phyloP scores from a whole-genome alignment of 1,139 yeast species.

The Yamadazyma kanchanaburiensis region DNA sequence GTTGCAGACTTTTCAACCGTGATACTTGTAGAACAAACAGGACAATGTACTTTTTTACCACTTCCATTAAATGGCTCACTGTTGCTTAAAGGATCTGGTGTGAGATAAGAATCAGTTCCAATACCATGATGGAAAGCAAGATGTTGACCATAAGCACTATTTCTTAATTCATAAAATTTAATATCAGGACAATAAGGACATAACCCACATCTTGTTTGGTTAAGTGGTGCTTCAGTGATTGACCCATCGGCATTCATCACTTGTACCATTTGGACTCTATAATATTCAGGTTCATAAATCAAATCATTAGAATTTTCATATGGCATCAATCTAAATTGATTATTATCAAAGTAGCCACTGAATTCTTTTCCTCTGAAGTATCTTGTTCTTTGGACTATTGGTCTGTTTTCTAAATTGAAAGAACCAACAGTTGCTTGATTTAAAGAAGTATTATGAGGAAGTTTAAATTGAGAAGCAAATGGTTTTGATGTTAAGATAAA shows the following conservation, averaged over 20 bases:
- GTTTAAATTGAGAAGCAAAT: no score
- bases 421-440: no score
- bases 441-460: no score
- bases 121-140: slow-evolving; percentile 33
- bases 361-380: slow-evolving; percentile 5
- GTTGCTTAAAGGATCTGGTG: slow-evolving; percentile 22
- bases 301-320: slow-evolving; percentile 3
- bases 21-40: slow-evolving; percentile 20
- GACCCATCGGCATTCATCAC: neutral
- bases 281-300: slow-evolving; percentile 9
- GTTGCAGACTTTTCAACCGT: slow-evolving; percentile 20
- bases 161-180: slow-evolving; percentile 26
- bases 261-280: slow-evolving; percentile 4
- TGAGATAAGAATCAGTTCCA: slow-evolving; percentile 21
- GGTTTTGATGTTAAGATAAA: no score
- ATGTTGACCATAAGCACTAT: slow-evolving; percentile 33
- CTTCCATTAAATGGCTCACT: slow-evolving; percentile 5
- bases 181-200: slow-evolving; percentile 32
- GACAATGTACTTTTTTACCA: slow-evolving; percentile 13
- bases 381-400: slow-evolving; percentile 3
- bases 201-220: slow-evolving; percentile 26
- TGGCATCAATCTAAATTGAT: slow-evolving; percentile 2
- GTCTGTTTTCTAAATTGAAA: no score
- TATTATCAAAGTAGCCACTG: slow-evolving; percentile 1
- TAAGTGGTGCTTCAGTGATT: slow-evolving; percentile 6